Evolutionary conservation across 495 filamentous ascomycete genomes (phyloP).

Genomic region (Xylaria acuta): DNA sequence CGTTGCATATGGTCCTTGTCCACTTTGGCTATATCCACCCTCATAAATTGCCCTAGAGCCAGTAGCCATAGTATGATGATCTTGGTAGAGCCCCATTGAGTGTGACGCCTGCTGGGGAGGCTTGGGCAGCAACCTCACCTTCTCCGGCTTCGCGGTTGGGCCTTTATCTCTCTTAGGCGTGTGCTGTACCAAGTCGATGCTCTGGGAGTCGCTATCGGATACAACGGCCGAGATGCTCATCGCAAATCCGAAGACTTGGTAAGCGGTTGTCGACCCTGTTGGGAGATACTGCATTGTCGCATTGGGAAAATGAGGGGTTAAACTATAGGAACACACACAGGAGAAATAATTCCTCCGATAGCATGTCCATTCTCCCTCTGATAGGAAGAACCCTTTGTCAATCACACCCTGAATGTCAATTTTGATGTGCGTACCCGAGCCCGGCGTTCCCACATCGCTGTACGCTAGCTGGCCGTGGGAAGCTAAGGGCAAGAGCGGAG

Average conservation of each 20-base stretch:
- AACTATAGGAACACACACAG: slow-evolving; percentile 79
- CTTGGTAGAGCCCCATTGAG: slow-evolving; percentile 41
- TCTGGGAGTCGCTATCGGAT: slow-evolving; percentile 76
- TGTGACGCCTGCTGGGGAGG: slow-evolving; percentile 59
- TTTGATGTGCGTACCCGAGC: slow-evolving; percentile 56
- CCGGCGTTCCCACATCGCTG: slow-evolving; percentile 55
- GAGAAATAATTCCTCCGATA: slow-evolving; percentile 96
- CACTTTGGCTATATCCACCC: slow-evolving; percentile 44
- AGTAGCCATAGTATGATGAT: slow-evolving; percentile 46
- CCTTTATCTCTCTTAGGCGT: slow-evolving; percentile 96
- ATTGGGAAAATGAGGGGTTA: slow-evolving; percentile 56
- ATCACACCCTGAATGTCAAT: slow-evolving; percentile 84
- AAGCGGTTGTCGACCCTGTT: slow-evolving; percentile 44
- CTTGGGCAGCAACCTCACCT: slow-evolving; percentile 71
- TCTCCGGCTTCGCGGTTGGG: slow-evolving; percentile 77
- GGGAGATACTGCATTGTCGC: slow-evolving; percentile 48
- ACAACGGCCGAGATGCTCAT: slow-evolving; percentile 91
- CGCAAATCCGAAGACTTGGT: slow-evolving; percentile 70
- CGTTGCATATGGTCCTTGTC: slow-evolving; percentile 51
- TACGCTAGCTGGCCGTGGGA: slow-evolving; percentile 64
- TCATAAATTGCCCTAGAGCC: slow-evolving; percentile 49
- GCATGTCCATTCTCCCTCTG: slow-evolving; percentile 92
- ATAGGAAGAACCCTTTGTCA: slow-evolving; percentile 90
- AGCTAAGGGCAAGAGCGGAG: slow-evolving; percentile 66
- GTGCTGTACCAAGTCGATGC: slow-evolving; percentile 89